These are phyloP conservation scores for Panaeolus papilionaceus DNA, from an alignment of 768 basidiomycete genomes.

Conservation along the genomic window DNA sequence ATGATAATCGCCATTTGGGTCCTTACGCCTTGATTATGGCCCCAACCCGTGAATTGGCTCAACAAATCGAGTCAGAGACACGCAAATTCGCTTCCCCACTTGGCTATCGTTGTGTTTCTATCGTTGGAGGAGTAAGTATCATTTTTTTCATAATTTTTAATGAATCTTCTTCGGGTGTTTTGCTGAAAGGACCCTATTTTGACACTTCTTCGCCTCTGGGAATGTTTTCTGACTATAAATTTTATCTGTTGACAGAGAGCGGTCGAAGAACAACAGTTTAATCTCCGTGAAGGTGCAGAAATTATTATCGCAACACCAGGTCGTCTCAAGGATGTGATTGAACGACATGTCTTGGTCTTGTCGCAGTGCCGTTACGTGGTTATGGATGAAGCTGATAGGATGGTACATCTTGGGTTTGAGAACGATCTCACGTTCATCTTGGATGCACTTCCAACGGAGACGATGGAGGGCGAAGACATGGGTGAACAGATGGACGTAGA, in stretches of 20 bases:
- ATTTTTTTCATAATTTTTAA: constrained; percentile 13
- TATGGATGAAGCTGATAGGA: constrained; percentile 99
- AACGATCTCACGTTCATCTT: constrained; percentile 93
- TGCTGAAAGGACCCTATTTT: not conserved
- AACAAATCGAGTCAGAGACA: constrained; percentile 95
- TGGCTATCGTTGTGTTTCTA: constrained; percentile 94
- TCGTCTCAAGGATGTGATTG: constrained; percentile 96
- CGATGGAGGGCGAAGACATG: constrained; percentile 86
- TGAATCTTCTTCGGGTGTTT: constrained; percentile 10
- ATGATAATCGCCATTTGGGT: constrained; percentile 93
- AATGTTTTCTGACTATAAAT: constrained; percentile 14
- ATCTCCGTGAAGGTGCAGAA: constrained; percentile 96
- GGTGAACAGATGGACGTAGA: constrained; percentile 83
- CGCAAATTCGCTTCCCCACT: constrained; percentile 90
- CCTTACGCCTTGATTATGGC: constrained; percentile 94
- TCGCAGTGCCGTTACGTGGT: constrained; percentile 98
- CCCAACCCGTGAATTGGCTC: constrained; percentile 97
- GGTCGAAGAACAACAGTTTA: constrained; percentile 98
- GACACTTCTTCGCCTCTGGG: constrained; percentile 5
- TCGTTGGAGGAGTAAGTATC: constrained; percentile 89
- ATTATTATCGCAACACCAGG: constrained; percentile 99
- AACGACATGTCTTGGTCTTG: constrained; percentile 93
- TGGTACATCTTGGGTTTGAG: constrained; percentile 99
- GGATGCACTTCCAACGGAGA: constrained; percentile 87
- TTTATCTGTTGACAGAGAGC: constrained; percentile 58